Base-by-base conservation (phyloP, 768 basidiomycete genomes). In the Lactifluus echinatus region DNA sequence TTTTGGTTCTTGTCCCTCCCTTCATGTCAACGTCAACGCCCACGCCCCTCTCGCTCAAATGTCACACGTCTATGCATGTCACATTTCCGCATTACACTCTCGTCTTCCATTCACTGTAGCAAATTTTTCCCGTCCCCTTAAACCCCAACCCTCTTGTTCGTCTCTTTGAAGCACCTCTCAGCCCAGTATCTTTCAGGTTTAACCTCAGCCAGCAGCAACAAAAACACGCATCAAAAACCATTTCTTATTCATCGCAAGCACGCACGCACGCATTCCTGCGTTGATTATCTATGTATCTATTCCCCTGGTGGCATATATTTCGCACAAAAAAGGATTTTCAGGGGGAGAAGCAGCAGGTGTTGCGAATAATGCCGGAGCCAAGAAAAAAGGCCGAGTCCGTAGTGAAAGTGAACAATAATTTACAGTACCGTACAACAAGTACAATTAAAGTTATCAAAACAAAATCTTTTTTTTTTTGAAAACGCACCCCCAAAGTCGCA, bases 221-320 rank as follows among this genome's bases (percentile, higher is more conserved):
- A 53, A 28, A 55, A 28, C 24, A 39, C 31, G 57, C 58, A 59
- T 40, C 47, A 37, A 49, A 49, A 40, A n/a, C n/a, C 28, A 10
- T n/a, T 28, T 29, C 40, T 4, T 21, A 50, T 37, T 54, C 26
- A 37, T 54, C 42, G 47, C 57, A 59, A 36, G 21, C 53, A 54
- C 47, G 53, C 53, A 55, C 26, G 33, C 57, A 58, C 23, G n/a
- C 47, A 44, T 42, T 15, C 29, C 12, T 21, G 51, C 28, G 48
- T 58, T 36, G 53, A 36, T 49, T 45, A 59, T 59, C 58, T 59
- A 59, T 59, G 53, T 59, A 59, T 59, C 58, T 59, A 59, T 59
- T 50, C 53, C 58, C 53, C 34, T 49, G 58, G 48, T 28, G 58
- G 48, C 55, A 59, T 59, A 55, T 59, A 59, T 59, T 43, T 59